Conservation (phyloP, 2,329 filamentous ascomycete genomes). For the Nemania diffusa region DNA sequence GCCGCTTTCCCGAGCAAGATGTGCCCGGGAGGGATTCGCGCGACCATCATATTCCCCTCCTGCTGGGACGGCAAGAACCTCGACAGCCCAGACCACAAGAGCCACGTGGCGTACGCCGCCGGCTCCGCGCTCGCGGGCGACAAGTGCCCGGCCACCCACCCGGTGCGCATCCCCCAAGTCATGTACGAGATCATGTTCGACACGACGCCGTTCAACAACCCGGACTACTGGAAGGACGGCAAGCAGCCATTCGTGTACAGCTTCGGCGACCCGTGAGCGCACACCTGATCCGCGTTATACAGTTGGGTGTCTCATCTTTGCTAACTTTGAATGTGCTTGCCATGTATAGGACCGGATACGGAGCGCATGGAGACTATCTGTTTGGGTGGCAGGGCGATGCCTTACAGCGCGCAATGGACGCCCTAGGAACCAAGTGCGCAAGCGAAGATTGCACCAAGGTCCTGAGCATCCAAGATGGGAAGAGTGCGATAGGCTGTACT, state of each 20-base stretch:
- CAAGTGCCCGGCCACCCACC: conserved; percentile 14
- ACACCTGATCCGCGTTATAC: background rate
- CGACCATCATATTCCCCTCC: conserved; percentile 20
- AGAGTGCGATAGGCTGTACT: conserved; percentile 24
- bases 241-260: conserved; percentile 23
- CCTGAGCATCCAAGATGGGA: conserved; percentile 26
- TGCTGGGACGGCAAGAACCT: conserved; percentile 48
- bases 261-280: conserved; percentile 21
- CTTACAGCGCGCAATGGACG: conserved; percentile 18
- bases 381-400: conserved; percentile 19
- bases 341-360: background rate
- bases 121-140: conserved; percentile 23
- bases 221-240: conserved; percentile 17
- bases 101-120: conserved; percentile 34
- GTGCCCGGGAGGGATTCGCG: conserved; percentile 19
- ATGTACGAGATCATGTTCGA: conserved; percentile 28
- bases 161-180: conserved; percentile 21
- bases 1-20: conserved; percentile 18
- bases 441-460: conserved; percentile 29
- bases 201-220: conserved; percentile 21
- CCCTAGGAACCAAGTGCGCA: conserved; percentile 16
- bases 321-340: background rate
- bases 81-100: conserved; percentile 47
- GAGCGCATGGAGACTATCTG: conserved; percentile 1
- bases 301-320: background rate